Conservation (phyloP, 371 early-diverging fungal species). For the Mucor saturninus region DNA sequence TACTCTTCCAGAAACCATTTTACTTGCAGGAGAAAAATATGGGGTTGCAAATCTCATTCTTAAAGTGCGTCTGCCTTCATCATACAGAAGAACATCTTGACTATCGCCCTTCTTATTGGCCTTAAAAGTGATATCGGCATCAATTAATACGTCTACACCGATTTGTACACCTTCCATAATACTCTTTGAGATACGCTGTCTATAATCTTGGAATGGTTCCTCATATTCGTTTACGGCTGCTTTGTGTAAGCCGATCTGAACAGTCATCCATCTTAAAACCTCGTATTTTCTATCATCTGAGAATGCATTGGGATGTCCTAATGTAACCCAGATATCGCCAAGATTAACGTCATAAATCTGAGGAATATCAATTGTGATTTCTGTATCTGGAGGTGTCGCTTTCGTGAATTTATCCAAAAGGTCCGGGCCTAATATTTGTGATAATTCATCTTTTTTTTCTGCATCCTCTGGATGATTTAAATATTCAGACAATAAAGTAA, state of each 20-base stretch:
- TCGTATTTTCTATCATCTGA: slow-evolving; percentile 34
- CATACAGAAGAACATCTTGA: slow-evolving; percentile 40
- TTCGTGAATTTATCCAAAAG: slow-evolving; percentile 43
- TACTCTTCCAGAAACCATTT: slow-evolving; percentile 56
- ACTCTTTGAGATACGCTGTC: slow-evolving; percentile 49
- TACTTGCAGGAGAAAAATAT: slow-evolving; percentile 58
- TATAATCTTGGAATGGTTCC: slow-evolving; percentile 50
- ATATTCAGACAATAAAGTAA: slow-evolving; percentile 41
- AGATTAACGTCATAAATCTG: slow-evolving; percentile 58
- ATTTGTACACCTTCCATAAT: slow-evolving; percentile 60
- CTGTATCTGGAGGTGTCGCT: slow-evolving; percentile 27
- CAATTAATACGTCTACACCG: slow-evolving; percentile 59
- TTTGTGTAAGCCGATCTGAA: slow-evolving; percentile 34
- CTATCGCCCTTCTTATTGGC: slow-evolving; percentile 17
- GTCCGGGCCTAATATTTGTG: slow-evolving; percentile 46
- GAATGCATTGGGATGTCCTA: slow-evolving; percentile 47
- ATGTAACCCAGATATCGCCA: slow-evolving; percentile 58
- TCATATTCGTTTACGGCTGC: slow-evolving; percentile 32
- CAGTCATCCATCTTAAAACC: slow-evolving; percentile 50
- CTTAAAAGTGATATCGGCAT: slow-evolving; percentile 58
- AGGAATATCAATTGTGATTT: slow-evolving; percentile 47
- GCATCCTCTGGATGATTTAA: slow-evolving; percentile 27
- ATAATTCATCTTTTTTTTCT: slow-evolving; percentile 28
- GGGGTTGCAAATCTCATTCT: slow-evolving; percentile 63
- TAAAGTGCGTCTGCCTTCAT: slow-evolving; percentile 55